Conservation (phyloP, 805 yeast genomes). For the Kodamaea fukazawae region DNA sequence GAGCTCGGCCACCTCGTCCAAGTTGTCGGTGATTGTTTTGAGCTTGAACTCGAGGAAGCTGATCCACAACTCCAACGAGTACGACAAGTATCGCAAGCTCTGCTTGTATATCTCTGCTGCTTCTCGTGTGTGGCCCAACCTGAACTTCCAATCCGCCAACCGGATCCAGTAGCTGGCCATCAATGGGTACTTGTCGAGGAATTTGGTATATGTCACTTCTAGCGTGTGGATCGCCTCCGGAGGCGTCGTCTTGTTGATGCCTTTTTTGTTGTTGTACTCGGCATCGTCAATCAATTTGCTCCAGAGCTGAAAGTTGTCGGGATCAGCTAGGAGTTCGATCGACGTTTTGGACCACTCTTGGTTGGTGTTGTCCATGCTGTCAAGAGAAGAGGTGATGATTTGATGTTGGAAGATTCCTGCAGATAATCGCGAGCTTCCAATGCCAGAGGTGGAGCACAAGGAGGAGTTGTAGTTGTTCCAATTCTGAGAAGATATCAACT, state of each 20-base stretch:
- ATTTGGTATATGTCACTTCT: conserved; percentile 38
- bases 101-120: conserved; percentile 22
- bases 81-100: conserved; percentile 35
- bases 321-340: conserved; percentile 28
- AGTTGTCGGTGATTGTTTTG: conserved; percentile 27
- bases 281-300: conserved; percentile 30
- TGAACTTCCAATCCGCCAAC: conserved; percentile 48
- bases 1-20: conserved; percentile 26
- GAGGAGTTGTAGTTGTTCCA: too few relatives aligned
- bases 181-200: conserved; percentile 48
- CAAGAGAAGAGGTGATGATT: too few relatives aligned
- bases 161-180: conserved; percentile 58
- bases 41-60: conserved; percentile 43
- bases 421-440: too few relatives aligned
- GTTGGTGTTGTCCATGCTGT: conserved; percentile 7
- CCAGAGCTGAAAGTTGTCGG: conserved; percentile 39
- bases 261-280: conserved; percentile 24
- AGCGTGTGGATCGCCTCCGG: conserved; percentile 29
- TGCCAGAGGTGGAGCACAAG: too few relatives aligned
- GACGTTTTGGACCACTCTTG: conserved; percentile 32
- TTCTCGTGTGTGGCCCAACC: conserved; percentile 38
- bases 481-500: too few relatives aligned
- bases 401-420: not conserved
- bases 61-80: conserved; percentile 52
- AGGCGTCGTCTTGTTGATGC: conserved; percentile 36